Evolutionary conservation across 495 filamentous ascomycete genomes (phyloP), one percentile per base, ranked within the genome.

Genomic region (Neurospora sp.): DNA sequence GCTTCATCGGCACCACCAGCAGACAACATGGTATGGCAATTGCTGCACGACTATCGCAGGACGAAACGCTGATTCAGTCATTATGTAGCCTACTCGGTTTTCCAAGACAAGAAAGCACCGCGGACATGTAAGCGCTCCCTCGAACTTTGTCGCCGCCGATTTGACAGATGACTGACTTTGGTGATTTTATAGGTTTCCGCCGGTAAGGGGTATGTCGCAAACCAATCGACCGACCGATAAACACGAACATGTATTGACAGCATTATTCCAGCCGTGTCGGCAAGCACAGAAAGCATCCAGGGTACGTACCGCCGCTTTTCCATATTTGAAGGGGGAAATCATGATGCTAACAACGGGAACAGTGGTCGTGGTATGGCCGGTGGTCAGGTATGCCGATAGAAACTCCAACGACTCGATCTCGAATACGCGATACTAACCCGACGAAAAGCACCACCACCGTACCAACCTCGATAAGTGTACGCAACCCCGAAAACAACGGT

Each of bases 91-190:
- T 81, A 81, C 79, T 74, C 75, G 79, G 71, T 81, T 81, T 74
- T 81, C 79, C 71, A 81, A 81, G 79, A 81, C 79, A 75, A 79
- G 79, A 75, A 81, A 81, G 79, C 79, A 81, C 78, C 79, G 79
- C 79, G 79, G 79, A 78, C 79, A 81, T 79, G 79, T 81, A 79
- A 35, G 79, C 71, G n/a, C 41, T 46, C 53, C 68, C 69, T 69
- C 73, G 44, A 70, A 66, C 70, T 66, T 61, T 61, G 46, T 31
- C 10, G 40, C 27, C 18, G 38, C 59, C 70, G 53, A 11, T 31
- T 42, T n/a, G 44, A 70, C 40, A 37, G 73, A 74, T 74, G 72
- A 68, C 79, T 81, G 74, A 81, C 78, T 74, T 14, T 73, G 31
- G 69, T 75, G 22, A 40, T 70, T 37, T 71, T n/a, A 9, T 69